phyloP scores from a whole-genome alignment of 225 moss, liverwort and hornwort species.

The Pseudisothecium myosuroides region DNA sequence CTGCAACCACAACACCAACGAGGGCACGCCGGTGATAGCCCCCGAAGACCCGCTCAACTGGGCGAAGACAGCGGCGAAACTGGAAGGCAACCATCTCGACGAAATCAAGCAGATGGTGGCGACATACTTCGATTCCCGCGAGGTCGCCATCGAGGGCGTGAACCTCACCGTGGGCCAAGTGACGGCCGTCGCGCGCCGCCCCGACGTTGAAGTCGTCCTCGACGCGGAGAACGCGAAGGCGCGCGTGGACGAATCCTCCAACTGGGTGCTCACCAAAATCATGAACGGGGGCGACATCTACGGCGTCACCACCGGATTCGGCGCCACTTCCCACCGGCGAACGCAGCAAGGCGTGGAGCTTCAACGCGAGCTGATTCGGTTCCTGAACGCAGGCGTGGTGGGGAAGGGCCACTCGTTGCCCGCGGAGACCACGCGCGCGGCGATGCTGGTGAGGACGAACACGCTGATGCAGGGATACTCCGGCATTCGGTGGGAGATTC shows the following conservation, averaged over 20 bases:
- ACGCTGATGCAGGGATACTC: neutral
- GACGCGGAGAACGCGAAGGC: neutral
- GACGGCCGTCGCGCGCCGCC: neutral
- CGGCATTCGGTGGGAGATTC: neutral
- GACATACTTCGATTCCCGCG: neutral
- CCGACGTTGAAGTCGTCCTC: neutral
- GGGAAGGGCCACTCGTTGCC: neutral
- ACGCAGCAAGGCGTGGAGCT: neutral
- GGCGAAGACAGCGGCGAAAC: neutral
- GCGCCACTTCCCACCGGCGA: neutral
- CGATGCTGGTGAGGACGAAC: neutral
- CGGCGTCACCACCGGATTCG: neutral
- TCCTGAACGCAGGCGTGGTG: neutral
- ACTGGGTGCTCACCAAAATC: neutral
- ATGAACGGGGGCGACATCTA: neutral
- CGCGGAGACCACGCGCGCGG: neutral
- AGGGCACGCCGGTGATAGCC: neutral
- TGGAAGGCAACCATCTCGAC: neutral
- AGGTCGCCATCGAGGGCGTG: neutral
- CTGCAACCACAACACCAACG: neutral
- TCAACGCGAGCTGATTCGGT: neutral
- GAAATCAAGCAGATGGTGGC: neutral
- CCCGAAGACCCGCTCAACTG: neutral
- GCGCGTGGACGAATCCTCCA: neutral
- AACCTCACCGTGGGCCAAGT: neutral